phyloP scores from a whole-genome alignment of 73 alveolate species.

The Paramecium pentaurelia region DNA sequence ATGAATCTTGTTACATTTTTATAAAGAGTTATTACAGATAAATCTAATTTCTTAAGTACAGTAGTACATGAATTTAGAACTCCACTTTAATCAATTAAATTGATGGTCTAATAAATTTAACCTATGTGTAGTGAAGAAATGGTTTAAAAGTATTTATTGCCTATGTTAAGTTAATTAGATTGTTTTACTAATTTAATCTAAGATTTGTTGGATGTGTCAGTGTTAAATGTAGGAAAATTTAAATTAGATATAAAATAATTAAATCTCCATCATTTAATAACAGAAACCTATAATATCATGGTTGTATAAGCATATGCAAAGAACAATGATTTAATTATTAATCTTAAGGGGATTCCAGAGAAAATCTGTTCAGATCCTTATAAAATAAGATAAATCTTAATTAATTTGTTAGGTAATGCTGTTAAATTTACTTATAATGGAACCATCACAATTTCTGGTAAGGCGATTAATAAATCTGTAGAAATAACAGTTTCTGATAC shows the following conservation, averaged over 20 bases:
- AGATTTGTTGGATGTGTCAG: slow-evolving; percentile 23
- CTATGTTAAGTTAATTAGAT: slow-evolving; percentile 18
- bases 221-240: not conserved
- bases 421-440: slow-evolving; percentile 53
- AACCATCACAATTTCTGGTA: not conserved
- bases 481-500: slow-evolving; percentile 50
- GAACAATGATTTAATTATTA: not conserved
- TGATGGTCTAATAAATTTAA: not conserved
- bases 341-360: not conserved
- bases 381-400: slow-evolving; percentile 48
- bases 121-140: slow-evolving; percentile 40
- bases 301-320: slow-evolving; percentile 20
- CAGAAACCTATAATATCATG: slow-evolving; percentile 4
- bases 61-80: slow-evolving; percentile 32
- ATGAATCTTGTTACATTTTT: not conserved
- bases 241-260: not conserved
- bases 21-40: not conserved
- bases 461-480: not conserved
- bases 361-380: slow-evolving; percentile 43
- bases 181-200: slow-evolving; percentile 13
- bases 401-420: slow-evolving; percentile 52
- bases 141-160: not conserved
- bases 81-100: slow-evolving; percentile 1
- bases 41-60: slow-evolving; percentile 14
- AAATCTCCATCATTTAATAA: not conserved